Evolutionary conservation across 2,329 filamentous ascomycete species (phyloP), one percentile per base, ranked within the genome.

Genomic region (Curvularia eragrostidis): DNA sequence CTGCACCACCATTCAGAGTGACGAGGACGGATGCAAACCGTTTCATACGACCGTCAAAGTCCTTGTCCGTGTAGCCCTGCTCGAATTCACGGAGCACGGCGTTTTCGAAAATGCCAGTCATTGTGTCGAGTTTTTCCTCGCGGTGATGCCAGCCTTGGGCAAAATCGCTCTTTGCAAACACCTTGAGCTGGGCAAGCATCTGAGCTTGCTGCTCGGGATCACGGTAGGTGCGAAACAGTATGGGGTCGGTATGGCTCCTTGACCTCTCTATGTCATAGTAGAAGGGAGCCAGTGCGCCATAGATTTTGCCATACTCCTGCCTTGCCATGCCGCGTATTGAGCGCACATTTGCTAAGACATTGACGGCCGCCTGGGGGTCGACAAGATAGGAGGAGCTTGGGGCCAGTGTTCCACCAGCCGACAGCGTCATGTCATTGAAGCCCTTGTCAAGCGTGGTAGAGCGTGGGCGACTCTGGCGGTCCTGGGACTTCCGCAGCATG

Each of bases 51-150:
- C 91, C 93, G 64, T 96, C 90, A 52, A 96, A 87, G 74, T 99
- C 94, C 79, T 90, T 91, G 42, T 87, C 88, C 74, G 95, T 91
- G 65, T 96, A 96, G 3, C 92, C 95, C 64, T 95, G 90, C 76
- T 96, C 91, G 66, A 99, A 99, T 75, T 99, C 95, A 48, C 90
- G 86, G 50, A 97, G 79, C 3, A 96, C 93, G 3, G 93, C 93
- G 55, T 89, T 93, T 78, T 98, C 94, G 69, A 99, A 99, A 58
- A 95, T 88, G 36, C 84, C 84, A 64, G 89, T 86, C 84, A 96
- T 93, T 23, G 83, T 85, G 36, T 85, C 81, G 19, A 99, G 80
- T 71, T 89, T 91, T 61, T 90, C 87, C 68, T 90, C 86, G 42
- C 94, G 83, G 65, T 87, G 83, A 47, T 80, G 77, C 82, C 90